Evolutionary conservation across 2,329 filamentous ascomycete species (phyloP), one percentile per base, ranked within the genome.

Genomic region (Neofusicoccum laricinum): DNA sequence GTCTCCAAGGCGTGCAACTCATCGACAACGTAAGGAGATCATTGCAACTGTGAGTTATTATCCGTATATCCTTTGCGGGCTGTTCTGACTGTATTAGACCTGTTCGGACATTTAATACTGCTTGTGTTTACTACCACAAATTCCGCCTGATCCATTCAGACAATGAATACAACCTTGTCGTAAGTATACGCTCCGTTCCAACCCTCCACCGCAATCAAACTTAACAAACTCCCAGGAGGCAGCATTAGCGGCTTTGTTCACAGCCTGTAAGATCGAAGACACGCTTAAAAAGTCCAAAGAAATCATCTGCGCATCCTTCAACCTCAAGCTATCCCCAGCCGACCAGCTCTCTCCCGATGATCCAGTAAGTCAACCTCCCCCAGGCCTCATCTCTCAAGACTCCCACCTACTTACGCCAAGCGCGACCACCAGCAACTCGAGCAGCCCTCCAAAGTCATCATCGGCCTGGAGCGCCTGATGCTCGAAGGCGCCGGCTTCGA

Each of bases 251-350:
- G 90, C 92, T 25, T 81, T 99, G 8, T 94, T 98, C 72, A 91
- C 93, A 2, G 93, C 93, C 2, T 98, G 94, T 82, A 99, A 99
- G 80, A 93, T 96, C 50, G 95, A 99, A 77, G 95, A 99, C 76
- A 99, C 95, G 0, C 86, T 97, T 69, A 99, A 99, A 80, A 98
- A 98, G 81, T 96, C 92, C 3, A 88, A 87, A 65, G 95, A 99
- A 68, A 96, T 99, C 66, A 82, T 98, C 15, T 96, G 92, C 65
- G 93, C 93, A 0, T 90, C 92, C 25, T 92, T 94, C 78, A 97
- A 97, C 73, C 80, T 96, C 41, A 95, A 93, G 78, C 85, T 82
- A 78, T 73, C 86, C 71, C 69, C 89, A 78, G 75, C 90, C 77
- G 84, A 92, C 77, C 77, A 90, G 76, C 75, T 89, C 41, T 90